Evolutionary conservation across 805 yeast species (phyloP).

Genomic region (Yarrowia sp.): DNA sequence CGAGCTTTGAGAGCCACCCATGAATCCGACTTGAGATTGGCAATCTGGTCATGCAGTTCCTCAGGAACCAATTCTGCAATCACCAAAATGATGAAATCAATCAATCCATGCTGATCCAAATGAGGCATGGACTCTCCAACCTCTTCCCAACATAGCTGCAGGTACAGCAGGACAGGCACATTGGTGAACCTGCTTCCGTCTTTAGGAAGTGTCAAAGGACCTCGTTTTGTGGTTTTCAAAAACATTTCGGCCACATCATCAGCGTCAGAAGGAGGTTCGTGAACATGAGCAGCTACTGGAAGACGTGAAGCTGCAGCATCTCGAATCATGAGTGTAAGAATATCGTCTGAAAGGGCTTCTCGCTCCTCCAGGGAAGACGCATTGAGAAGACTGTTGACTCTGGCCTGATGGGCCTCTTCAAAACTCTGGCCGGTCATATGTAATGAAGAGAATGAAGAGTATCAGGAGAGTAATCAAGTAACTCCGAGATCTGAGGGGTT

Average conservation of each 20-base stretch:
- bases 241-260: not conserved
- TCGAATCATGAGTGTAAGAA: not conserved
- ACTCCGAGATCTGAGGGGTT: conserved; percentile 1
- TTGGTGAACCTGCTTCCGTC: not conserved
- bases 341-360: not conserved
- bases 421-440: not conserved
- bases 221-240: not conserved
- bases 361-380: not conserved
- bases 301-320: not conserved
- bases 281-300: not conserved
- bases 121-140: not conserved
- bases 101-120: not conserved
- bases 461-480: not conserved
- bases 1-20: conserved; percentile 12
- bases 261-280: not conserved
- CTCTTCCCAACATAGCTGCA: not conserved
- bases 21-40: not conserved
- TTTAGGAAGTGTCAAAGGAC: not conserved
- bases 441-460: not conserved
- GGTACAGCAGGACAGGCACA: not conserved
- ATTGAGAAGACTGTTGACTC: conserved; percentile 1
- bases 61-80: not conserved
- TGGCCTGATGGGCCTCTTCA: not conserved
- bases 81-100: not conserved
- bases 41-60: not conserved